Evolutionary conservation across 768 basidiomycete species (phyloP).

Genomic region (Plicaturopsis crispa): DNA sequence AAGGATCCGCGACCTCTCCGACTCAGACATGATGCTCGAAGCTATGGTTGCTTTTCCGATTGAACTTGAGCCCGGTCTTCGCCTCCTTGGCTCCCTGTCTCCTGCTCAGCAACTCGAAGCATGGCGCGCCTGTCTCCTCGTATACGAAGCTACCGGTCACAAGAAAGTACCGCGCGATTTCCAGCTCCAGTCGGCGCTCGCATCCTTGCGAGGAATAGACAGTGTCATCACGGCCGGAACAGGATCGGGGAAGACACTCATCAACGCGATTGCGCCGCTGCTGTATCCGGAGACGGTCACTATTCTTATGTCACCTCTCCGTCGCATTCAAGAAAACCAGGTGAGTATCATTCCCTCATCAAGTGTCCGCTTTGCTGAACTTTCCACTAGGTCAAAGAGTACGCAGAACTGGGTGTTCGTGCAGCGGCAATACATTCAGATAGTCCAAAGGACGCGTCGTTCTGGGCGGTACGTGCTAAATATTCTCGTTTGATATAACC

Average conservation of each 20-base stretch:
- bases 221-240: constrained; percentile 15
- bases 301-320: constrained; percentile 15
- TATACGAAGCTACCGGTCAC: neutral
- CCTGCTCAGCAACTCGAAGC: neutral
- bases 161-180: constrained; percentile 9
- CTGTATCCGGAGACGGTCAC: constrained; percentile 7
- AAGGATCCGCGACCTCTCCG: too few species aligned
- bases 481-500: too few species aligned
- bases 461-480: constrained; percentile 14
- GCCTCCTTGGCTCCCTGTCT: neutral
- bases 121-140: neutral
- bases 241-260: constrained; percentile 19
- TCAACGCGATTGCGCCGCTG: constrained; percentile 13
- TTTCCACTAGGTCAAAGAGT: constrained; percentile 10
- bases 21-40: too few species aligned
- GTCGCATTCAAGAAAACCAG: constrained; percentile 9
- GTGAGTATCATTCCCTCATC: neutral
- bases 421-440: constrained; percentile 16
- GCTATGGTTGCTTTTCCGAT: too few species aligned
- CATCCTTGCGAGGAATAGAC: constrained; percentile 12
- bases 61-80: neutral
- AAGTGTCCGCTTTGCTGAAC: too few species aligned
- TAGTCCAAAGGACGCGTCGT: constrained; percentile 9
- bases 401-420: constrained; percentile 10
- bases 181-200: constrained; percentile 10